These are phyloP conservation scores for Xylaria sp. DNA, from an alignment of 2,329 filamentous ascomycete species.

Conservation along the genomic window DNA sequence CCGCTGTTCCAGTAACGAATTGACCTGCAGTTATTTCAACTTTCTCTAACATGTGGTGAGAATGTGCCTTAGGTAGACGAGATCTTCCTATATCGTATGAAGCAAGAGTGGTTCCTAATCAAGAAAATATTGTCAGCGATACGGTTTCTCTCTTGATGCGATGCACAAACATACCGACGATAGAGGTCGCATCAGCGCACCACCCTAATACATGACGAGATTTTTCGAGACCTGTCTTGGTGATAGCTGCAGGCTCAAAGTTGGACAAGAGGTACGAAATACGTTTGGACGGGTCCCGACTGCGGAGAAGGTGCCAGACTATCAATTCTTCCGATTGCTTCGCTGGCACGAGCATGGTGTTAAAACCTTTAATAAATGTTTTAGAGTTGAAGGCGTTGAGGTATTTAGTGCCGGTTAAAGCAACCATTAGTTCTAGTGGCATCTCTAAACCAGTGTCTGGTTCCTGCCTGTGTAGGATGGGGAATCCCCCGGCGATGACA, in stretches of 20 bases:
- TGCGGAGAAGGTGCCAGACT: conserved; percentile 50
- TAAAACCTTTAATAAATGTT: conserved; percentile 52
- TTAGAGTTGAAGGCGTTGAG: conserved; percentile 45
- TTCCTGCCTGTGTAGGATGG: conserved; percentile 41
- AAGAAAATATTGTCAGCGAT: neutral
- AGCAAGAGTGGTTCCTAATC: conserved; percentile 39
- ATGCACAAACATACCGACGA: conserved; percentile 33
- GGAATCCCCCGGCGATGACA: conserved; percentile 49
- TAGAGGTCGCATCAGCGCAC: conserved; percentile 46
- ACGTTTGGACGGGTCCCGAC: conserved; percentile 38
- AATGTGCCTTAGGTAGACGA: conserved; percentile 29
- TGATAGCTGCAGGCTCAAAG: conserved; percentile 16
- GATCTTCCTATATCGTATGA: conserved; percentile 40
- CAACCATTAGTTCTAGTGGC: conserved; percentile 46
- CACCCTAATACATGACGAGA: conserved; percentile 52
- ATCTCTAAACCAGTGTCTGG: conserved; percentile 49
- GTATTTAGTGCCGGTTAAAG: conserved; percentile 36
- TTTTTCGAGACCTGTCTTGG: conserved; percentile 24
- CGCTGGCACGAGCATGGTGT: conserved; percentile 49
- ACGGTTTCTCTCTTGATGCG: neutral
- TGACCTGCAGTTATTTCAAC: conserved; percentile 44
- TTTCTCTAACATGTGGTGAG: conserved; percentile 42
- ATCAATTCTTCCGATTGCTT: conserved; percentile 36
- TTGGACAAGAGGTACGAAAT: conserved; percentile 46
- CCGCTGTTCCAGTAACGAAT: conserved; percentile 43